These are phyloP conservation scores for Iris pallida DNA, from an alignment of 116 monocot species.

Conservation along the genomic window DNA sequence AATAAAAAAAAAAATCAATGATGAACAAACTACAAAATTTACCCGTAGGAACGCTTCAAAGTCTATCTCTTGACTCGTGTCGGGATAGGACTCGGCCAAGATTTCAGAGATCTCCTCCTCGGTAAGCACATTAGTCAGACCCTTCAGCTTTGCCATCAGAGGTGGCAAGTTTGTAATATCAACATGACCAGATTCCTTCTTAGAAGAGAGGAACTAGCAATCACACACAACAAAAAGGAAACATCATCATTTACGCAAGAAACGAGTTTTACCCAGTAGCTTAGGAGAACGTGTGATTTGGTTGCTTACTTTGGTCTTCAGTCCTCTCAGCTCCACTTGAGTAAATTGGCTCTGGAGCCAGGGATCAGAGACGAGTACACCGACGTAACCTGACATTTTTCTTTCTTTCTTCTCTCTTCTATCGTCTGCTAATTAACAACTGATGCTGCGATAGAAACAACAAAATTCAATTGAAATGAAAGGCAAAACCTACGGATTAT, in stretches of 20 bases:
- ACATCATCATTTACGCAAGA: too few relatives aligned
- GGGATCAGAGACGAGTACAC: slow-evolving; percentile 27
- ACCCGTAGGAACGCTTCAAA: slow-evolving; percentile 69
- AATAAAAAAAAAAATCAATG: not conserved
- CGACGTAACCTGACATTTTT: slow-evolving; percentile 23
- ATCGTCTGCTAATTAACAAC: not conserved
- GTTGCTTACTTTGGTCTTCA: not conserved
- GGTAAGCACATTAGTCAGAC: slow-evolving; percentile 37
- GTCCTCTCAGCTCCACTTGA: slow-evolving; percentile 30
- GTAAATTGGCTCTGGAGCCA: slow-evolving; percentile 36
- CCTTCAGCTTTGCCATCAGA: slow-evolving; percentile 52
- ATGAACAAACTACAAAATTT: not conserved
- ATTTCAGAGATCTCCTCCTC: slow-evolving; percentile 47
- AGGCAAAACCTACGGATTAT: too few relatives aligned
- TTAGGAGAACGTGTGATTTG: too few relatives aligned
- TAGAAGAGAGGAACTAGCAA: slow-evolving; percentile 36
- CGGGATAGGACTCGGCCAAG: slow-evolving; percentile 44
- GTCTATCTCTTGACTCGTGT: slow-evolving; percentile 54
- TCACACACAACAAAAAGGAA: too few relatives aligned
- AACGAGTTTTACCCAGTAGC: too few relatives aligned
- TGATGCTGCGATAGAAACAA: not conserved
- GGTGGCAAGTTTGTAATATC: slow-evolving; percentile 43
- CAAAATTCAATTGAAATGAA: not conserved
- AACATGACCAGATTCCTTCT: slow-evolving; percentile 43
- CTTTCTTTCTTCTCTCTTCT: not conserved